Evolutionary conservation across 176 grass and related monocot species (phyloP).

Genomic region (Carex cristatella): DNA sequence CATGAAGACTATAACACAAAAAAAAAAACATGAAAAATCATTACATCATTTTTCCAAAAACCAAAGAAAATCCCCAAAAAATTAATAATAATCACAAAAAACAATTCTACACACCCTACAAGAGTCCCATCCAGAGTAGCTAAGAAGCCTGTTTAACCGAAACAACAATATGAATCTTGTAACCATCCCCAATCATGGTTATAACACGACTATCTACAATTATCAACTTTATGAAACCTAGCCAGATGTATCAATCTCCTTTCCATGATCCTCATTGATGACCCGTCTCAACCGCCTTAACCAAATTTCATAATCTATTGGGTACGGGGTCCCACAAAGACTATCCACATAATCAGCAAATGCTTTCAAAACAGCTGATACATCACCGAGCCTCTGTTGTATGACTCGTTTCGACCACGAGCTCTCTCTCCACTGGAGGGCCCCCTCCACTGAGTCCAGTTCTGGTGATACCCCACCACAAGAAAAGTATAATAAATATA

Average conservation of each 20-base stretch:
- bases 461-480: conserved; percentile 80
- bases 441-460: conserved; percentile 87
- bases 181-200: conserved; percentile 1
- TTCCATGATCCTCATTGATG: conserved; percentile 90
- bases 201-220: conserved; percentile 17
- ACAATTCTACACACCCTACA: conserved; percentile 15
- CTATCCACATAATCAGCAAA: conserved; percentile 99
- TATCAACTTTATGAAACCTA: conserved; percentile 8
- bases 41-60: conserved; percentile 16
- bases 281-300: conserved; percentile 73
- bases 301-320: conserved; percentile 97
- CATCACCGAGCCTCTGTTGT: conserved; percentile 85
- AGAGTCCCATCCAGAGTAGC: conserved; percentile 3
- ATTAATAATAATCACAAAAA: conserved; percentile 22
- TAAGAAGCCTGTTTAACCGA: neutral
- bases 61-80: neutral
- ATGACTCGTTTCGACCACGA: conserved; percentile 90
- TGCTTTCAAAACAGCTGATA: conserved; percentile 90
- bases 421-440: conserved; percentile 87
- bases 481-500: conserved; percentile 86
- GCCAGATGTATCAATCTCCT: conserved; percentile 46
- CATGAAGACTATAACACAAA: conserved; percentile 3
- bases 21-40: conserved; percentile 2
- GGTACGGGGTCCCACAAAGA: conserved; percentile 86
- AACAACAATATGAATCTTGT: conserved; percentile 4